phyloP scores from a whole-genome alignment of 345 rosid species.

The Salix exigua region DNA sequence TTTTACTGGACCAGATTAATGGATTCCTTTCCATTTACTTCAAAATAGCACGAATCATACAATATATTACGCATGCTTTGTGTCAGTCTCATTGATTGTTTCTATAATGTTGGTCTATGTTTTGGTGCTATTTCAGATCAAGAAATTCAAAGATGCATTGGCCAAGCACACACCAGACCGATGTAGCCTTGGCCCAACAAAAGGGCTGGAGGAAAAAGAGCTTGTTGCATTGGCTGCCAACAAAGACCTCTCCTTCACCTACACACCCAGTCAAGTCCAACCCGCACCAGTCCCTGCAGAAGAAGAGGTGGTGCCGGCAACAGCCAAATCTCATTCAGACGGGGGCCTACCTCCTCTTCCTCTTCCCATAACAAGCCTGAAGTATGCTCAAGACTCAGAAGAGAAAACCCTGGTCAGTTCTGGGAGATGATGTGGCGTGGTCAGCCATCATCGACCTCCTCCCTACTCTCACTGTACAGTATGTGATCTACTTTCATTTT shows the following conservation, averaged over 20 bases:
- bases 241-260: conserved; percentile 71
- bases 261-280: conserved; percentile 45
- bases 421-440: conserved; percentile 35
- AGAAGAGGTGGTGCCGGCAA: conserved; percentile 21
- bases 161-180: conserved; percentile 75
- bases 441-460: conserved; percentile 2
- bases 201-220: conserved; percentile 92
- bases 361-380: conserved; percentile 2
- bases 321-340: conserved; percentile 15
- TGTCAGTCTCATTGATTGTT: background rate
- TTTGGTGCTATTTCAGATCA: conserved; percentile 46
- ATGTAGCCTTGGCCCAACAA: conserved; percentile 72
- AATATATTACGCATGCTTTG: background rate
- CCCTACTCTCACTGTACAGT: conserved; percentile 27
- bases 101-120: background rate
- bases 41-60: background rate
- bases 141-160: conserved; percentile 86
- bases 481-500: background rate
- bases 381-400: conserved; percentile 22
- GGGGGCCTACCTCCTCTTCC: conserved; percentile 22
- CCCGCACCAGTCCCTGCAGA: conserved; percentile 25
- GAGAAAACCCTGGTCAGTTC: conserved; percentile 40
- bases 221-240: conserved; percentile 80
- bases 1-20: background rate
- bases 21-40: background rate